phyloP scores from a whole-genome alignment of 192 early-diverging fungal genomes.

The Obelidium mucronatum region DNA sequence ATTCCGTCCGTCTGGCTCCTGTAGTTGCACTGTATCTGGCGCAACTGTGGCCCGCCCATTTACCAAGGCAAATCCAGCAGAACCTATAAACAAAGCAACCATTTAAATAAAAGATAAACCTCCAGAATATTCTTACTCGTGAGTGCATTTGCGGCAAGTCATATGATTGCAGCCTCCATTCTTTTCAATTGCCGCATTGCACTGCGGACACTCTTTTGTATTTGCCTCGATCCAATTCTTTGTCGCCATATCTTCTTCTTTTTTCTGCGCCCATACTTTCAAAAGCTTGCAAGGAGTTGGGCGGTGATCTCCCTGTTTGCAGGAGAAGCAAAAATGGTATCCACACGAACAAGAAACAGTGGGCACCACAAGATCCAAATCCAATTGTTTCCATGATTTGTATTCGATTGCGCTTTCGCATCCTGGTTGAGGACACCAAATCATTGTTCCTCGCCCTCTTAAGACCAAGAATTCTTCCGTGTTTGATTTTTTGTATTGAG shows the following conservation, averaged over 20 bases:
- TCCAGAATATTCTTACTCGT: constrained; percentile 62
- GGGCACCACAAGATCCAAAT: constrained; percentile 79
- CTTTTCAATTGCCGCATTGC: constrained; percentile 95
- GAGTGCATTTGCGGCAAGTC: constrained; percentile 95
- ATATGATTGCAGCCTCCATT: constrained; percentile 99
- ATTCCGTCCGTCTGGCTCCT: constrained; percentile 83
- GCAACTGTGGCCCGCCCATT: constrained; percentile 94
- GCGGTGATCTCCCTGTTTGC: constrained; percentile 80
- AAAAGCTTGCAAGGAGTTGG: constrained; percentile 88
- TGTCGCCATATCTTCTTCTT: constrained; percentile 96
- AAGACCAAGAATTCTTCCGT: too few relatives aligned
- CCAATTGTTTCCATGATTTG: too few relatives aligned
- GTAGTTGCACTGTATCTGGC: constrained; percentile 89
- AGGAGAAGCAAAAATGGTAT: constrained; percentile 90
- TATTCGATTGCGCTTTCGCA: too few relatives aligned
- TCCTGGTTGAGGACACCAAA: too few relatives aligned
- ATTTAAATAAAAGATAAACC: background rate
- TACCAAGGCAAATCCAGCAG: constrained; percentile 98
- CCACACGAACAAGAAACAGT: constrained; percentile 86
- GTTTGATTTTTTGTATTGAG: too few relatives aligned
- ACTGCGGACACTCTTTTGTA: constrained; percentile 77
- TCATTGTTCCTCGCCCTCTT: too few relatives aligned
- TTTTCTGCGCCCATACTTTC: constrained; percentile 89
- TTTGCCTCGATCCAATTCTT: constrained; percentile 93
- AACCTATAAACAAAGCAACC: constrained; percentile 58